Evolutionary conservation across 257 asterid species (phyloP), one percentile per base, ranked within the genome.

Genomic region (Nicotiana tabacum): DNA sequence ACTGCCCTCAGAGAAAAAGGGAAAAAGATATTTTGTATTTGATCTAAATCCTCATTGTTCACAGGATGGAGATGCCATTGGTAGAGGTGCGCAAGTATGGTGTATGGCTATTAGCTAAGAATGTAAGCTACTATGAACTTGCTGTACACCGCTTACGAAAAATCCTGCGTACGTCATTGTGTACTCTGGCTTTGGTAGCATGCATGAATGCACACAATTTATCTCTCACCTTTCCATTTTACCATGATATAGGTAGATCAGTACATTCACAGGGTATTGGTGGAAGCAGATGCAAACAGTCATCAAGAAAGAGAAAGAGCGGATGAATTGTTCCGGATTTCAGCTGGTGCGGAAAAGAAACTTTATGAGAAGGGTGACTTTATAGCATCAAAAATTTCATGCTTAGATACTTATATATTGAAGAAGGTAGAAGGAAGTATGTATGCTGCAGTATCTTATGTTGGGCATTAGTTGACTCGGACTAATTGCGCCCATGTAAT

Each of bases 31-130:
- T 81, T 68, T 76, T 39, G 83, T 79, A 56, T 35, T 84, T 81
- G 65, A 87, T 87, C 33, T 80, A 21, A 83, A 78, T 87, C 48
- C 70, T 83, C 66, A 46, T 85, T 84, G 60, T 62, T 72, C 78
- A 62, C 91, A 96, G 99, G 89, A 96, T 96, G 98, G 99, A 96
- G 89, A 96, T 96, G 97, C 99, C 98, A 6, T 91, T 94, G 32
- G 98, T 96, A 29, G 95, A 96, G 86, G 97, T 94, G 83, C 91
- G 89, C 62, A 90, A 88, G 82, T 90, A 91, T 81, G 98, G 97
- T 48, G 95, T 93, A 46, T 94, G 98, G 98, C 97, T 96, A 88
- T 85, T 94, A 85, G 94, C 98, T 61, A 96, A 94, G 90, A 94
- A 88, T 79, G 99, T 86, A 74, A 84, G 87, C 84, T 72, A 65